Conservation (phyloP, 371 early-diverging fungal species). For the Saksenaea vasiformis region DNA sequence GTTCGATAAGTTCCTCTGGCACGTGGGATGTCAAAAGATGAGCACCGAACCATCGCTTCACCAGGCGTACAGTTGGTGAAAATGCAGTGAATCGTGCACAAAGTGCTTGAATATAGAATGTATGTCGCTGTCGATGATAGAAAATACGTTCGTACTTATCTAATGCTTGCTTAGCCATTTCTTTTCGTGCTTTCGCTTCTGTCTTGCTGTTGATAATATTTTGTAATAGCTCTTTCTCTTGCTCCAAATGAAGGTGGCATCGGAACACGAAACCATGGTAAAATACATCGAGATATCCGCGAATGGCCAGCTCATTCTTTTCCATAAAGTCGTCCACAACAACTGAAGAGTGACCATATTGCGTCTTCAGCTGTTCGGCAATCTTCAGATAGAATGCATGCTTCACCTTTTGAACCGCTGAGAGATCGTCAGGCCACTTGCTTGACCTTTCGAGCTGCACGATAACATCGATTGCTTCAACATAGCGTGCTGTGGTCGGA, state of each 20-base stretch:
- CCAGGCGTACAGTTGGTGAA: conserved; percentile 74
- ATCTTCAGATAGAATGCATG: conserved; percentile 80
- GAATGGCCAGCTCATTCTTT: conserved; percentile 47
- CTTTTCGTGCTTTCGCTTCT: conserved; percentile 39
- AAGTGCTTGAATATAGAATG: conserved; percentile 68
- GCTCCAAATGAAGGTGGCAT: conserved; percentile 72
- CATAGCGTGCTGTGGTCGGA: conserved; percentile 61
- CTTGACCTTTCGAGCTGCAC: conserved; percentile 83
- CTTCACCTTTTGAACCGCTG: conserved; percentile 90
- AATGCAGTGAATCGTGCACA: conserved; percentile 68
- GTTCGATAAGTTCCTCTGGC: conserved; percentile 63
- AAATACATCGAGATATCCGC: conserved; percentile 71
- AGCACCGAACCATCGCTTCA: conserved; percentile 86
- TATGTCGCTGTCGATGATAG: conserved; percentile 62
- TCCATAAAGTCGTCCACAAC: conserved; percentile 48
- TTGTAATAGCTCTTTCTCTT: conserved; percentile 67
- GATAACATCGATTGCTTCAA: conserved; percentile 76
- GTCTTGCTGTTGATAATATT: conserved; percentile 52
- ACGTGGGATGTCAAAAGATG: conserved; percentile 69
- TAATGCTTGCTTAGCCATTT: conserved; percentile 51
- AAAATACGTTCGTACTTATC: conserved; percentile 52
- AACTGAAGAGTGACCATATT: conserved; percentile 34
- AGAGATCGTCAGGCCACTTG: conserved; percentile 90
- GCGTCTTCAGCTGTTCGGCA: conserved; percentile 51
- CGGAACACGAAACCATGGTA: conserved; percentile 74